phyloP scores from a whole-genome alignment of 2,329 filamentous ascomycete genomes.

The Pestalotiopsis sp. region DNA sequence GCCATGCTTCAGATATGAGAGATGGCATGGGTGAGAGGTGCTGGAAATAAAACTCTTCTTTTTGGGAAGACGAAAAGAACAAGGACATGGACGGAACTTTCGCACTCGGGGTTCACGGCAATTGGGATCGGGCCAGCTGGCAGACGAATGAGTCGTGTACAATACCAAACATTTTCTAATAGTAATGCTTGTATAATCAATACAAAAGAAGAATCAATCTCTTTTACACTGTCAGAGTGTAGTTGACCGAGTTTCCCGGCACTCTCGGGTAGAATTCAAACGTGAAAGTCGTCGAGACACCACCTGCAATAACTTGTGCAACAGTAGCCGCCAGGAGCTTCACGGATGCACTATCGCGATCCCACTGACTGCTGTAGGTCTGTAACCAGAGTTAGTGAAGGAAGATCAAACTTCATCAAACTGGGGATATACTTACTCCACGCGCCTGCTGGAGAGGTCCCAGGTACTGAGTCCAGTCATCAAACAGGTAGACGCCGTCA shows the following conservation, averaged over 20 bases:
- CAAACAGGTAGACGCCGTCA: slow-evolving; percentile 53
- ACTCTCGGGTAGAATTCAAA: slow-evolving; percentile 60
- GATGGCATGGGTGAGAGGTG: background rate
- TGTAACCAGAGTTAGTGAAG: slow-evolving; percentile 16
- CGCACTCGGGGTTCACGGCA: too few species aligned
- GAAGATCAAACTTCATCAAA: background rate
- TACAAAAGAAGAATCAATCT: background rate
- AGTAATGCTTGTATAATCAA: too few species aligned
- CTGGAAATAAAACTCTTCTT: too few species aligned
- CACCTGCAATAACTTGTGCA: slow-evolving; percentile 46
- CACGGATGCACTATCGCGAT: slow-evolving; percentile 48
- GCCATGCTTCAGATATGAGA: slow-evolving; percentile 1
- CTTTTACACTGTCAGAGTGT: slow-evolving; percentile 6
- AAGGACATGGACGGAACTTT: too few species aligned
- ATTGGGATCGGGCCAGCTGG: background rate
- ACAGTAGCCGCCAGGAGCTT: slow-evolving; percentile 49
- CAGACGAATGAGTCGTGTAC: background rate
- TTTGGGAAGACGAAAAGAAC: too few species aligned
- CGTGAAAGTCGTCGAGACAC: slow-evolving; percentile 48
- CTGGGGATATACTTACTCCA: slow-evolving; percentile 29
- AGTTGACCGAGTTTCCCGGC: slow-evolving; percentile 49
- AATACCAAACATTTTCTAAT: too few species aligned
- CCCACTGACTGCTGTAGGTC: slow-evolving; percentile 55
- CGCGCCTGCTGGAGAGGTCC: slow-evolving; percentile 53
- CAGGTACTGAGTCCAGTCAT: slow-evolving; percentile 59